These are phyloP conservation scores for Fusarium gaditjirri DNA, from an alignment of 2,329 filamentous ascomycete species.

Conservation along the genomic window DNA sequence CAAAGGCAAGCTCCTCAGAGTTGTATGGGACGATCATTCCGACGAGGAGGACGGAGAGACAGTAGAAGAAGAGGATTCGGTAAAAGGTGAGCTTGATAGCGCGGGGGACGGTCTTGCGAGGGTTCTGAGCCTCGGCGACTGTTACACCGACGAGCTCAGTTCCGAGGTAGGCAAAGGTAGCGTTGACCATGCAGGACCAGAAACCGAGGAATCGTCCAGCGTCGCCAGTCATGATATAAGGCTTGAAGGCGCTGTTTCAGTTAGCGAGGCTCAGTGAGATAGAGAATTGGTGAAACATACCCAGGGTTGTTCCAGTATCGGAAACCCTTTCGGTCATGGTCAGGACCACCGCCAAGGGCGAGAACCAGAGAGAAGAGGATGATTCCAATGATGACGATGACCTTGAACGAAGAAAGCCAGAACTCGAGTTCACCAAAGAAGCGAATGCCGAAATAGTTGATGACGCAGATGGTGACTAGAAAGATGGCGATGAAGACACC, in stretches of 20 bases:
- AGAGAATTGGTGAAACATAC: constrained; percentile 14
- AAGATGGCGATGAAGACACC: constrained; percentile 83
- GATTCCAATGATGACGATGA: constrained; percentile 72
- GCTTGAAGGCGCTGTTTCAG: constrained; percentile 50
- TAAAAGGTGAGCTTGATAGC: constrained; percentile 85
- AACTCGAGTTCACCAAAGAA: constrained; percentile 76
- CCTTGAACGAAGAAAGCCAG: constrained; percentile 74
- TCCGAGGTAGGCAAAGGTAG: constrained; percentile 82
- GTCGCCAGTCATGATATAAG: constrained; percentile 42
- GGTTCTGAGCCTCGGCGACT: constrained; percentile 82
- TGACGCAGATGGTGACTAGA: constrained; percentile 68
- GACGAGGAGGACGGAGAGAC: constrained; percentile 76
- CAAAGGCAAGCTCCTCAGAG: constrained; percentile 67
- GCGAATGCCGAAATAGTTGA: constrained; percentile 76
- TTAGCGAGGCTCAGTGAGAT: neutral
- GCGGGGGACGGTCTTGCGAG: constrained; percentile 78
- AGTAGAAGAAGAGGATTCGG: constrained; percentile 85
- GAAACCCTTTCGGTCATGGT: constrained; percentile 71
- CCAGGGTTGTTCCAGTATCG: constrained; percentile 72
- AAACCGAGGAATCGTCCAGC: constrained; percentile 68
- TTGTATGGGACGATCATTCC: constrained; percentile 83
- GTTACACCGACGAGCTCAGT: constrained; percentile 83
- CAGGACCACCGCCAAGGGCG: constrained; percentile 72
- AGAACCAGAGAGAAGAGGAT: constrained; percentile 74
- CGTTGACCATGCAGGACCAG: constrained; percentile 79